Base-by-base conservation (phyloP, 2,329 filamentous ascomycete genomes). In the Monosporascus sp. region DNA sequence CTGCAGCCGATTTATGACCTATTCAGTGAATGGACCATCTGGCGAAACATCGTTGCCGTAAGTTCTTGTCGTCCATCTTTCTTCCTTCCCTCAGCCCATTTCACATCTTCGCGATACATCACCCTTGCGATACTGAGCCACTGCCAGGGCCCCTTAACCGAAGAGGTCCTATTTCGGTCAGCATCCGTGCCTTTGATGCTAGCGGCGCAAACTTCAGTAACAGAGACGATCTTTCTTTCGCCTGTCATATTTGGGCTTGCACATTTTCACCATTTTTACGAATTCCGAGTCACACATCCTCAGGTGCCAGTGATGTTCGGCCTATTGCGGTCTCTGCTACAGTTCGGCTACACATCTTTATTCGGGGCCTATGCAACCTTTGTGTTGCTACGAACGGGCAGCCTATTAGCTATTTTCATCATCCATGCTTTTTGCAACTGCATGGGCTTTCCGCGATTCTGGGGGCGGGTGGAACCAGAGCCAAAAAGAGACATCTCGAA, bases 341-440 rank as follows among this genome's bases (percentile, higher is more conserved):
- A 97, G 68, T 87, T 99, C 63, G 77, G 80, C 4, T 99, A 96
- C 71, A 99, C 94, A 0, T 92, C 90, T 7, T 71, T 97, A 5
- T 99, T 99, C 65, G 94, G 94, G 57, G 91, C 91, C 71, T 96
- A 94, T 71, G 92, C 89, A 5, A 91, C 90, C 0, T 99, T 97
- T 63, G 65, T 97, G 20, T 96, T 88, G 65, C 68, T 99, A 20
- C 85, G 93, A 37, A 95, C 91, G 0, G 91, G 91, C 3, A 95
- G 88, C 48, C 72, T 97, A 40, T 78, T 86, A 41, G 86, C 88
- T 14, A 87, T 87, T 35, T 85, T 93, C 51, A 66, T 86, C 20
- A 86, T 89, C 5, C 94, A 99, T 66, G 80, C 84, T 9, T 94
- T 97, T 67, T 99, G 94, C 74, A 99, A 99, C 68, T 88, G 82